Percentiles rank a stretch among this genome's conserved stretches.
phyloP scores from a whole-genome alignment of 1,284 basidiomycete species.

The Naganishia liquefaciens region DNA sequence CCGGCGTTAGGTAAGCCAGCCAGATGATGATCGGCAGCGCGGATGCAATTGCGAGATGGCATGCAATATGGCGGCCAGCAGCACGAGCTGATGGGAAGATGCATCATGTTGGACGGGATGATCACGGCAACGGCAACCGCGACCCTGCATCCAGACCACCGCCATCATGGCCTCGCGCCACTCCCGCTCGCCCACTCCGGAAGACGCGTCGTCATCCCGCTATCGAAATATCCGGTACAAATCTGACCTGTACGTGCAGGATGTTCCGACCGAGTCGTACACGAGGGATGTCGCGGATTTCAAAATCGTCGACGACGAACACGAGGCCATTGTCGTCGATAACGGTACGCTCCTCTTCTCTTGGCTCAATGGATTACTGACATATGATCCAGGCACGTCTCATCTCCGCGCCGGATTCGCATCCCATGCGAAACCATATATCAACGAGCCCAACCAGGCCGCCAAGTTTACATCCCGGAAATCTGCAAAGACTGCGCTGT shows the following conservation, averaged over 20 bases:
- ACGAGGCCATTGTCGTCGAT: slow-evolving; percentile 26
- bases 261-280: slow-evolving; percentile 17
- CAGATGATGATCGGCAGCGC: too few relatives aligned
- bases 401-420: slow-evolving; percentile 86
- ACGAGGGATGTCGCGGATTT: slow-evolving; percentile 7
- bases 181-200: too few relatives aligned
- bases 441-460: slow-evolving; percentile 71
- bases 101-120: too few relatives aligned
- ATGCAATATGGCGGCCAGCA: too few relatives aligned
- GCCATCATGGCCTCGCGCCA: background rate
- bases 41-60: too few relatives aligned
- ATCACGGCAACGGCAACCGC: too few relatives aligned
- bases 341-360: slow-evolving; percentile 12
- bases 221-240: slow-evolving; percentile 19
- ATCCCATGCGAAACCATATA: slow-evolving; percentile 53
- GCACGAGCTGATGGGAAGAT: too few relatives aligned
- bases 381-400: slow-evolving; percentile 62
- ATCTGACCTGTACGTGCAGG: slow-evolving; percentile 20
- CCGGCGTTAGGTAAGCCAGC: too few relatives aligned
- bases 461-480: slow-evolving; percentile 86
- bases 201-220: background rate
- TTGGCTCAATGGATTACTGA: background rate
- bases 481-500: slow-evolving; percentile 66
- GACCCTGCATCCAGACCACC: background rate
- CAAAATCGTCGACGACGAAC: slow-evolving; percentile 4